A percentile compares a stretch with the other conserved stretches of the same genome.
These are phyloP conservation scores for Elsinoe arachidis DNA, from an alignment of 2,329 filamentous ascomycete species.

Conservation along the genomic window DNA sequence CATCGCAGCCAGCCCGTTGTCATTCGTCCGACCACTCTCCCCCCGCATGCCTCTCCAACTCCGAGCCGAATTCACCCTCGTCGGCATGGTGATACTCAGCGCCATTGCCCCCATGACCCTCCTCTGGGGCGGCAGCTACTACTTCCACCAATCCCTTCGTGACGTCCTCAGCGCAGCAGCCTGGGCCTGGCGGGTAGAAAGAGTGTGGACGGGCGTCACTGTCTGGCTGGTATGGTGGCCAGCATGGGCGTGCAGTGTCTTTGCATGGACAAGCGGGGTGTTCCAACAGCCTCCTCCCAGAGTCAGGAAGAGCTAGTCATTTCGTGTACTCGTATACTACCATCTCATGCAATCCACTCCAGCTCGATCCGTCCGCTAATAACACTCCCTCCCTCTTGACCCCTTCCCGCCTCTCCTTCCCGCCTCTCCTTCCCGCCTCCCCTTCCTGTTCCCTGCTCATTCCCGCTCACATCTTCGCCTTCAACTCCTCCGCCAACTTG, in stretches of 20 bases:
- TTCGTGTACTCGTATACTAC: neutral
- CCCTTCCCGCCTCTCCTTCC: slow-evolving; percentile 59
- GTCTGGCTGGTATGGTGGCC: slow-evolving; percentile 18
- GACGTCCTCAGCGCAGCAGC: slow-evolving; percentile 16
- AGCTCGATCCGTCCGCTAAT: neutral
- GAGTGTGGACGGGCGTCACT: slow-evolving; percentile 17
- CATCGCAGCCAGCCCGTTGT: slow-evolving; percentile 65
- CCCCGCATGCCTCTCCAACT: slow-evolving; percentile 8
- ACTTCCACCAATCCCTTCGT: slow-evolving; percentile 10
- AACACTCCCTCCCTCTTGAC: neutral
- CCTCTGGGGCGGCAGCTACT: slow-evolving; percentile 12
- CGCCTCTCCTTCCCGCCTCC: slow-evolving; percentile 66
- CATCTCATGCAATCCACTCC: too few relatives aligned
- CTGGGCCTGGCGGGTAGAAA: slow-evolving; percentile 17
- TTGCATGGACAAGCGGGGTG: slow-evolving; percentile 15
- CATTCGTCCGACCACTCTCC: slow-evolving; percentile 50
- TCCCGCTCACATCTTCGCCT: slow-evolving; percentile 65
- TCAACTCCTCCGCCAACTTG: slow-evolving; percentile 71
- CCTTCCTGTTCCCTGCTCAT: neutral
- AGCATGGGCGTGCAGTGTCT: slow-evolving; percentile 16
- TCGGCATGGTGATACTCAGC: slow-evolving; percentile 11
- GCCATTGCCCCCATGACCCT: slow-evolving; percentile 14
- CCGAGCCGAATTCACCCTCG: slow-evolving; percentile 4
- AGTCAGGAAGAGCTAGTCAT: neutral
- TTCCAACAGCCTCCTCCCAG: neutral